Evolutionary conservation across 805 yeast species (phyloP).

Genomic region (Soucietia sequanensis): DNA sequence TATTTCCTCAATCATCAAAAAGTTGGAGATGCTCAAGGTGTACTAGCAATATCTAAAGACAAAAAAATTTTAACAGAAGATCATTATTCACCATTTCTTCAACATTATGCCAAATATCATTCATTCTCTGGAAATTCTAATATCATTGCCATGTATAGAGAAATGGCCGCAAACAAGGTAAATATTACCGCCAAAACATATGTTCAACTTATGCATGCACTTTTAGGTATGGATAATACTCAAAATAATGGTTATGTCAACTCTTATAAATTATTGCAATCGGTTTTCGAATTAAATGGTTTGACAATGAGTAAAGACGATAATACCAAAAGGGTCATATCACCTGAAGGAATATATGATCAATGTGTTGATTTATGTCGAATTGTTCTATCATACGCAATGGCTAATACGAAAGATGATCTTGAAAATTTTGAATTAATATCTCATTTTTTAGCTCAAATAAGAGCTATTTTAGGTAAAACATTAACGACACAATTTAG

Average conservation of each 20-base stretch:
- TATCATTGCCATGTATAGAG: constrained; percentile 29
- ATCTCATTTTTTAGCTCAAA: constrained; percentile 27
- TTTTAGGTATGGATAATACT: constrained; percentile 16
- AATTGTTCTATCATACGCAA: constrained; percentile 24
- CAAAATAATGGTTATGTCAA: constrained; percentile 11
- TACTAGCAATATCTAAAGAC: constrained; percentile 15
- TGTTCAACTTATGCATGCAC: constrained; percentile 28
- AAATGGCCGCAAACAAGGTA: constrained; percentile 29
- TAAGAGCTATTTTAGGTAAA: constrained; percentile 19
- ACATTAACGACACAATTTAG: constrained; percentile 21
- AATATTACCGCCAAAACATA: constrained; percentile 27
- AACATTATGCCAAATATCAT: constrained; percentile 14
- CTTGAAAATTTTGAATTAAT: constrained; percentile 21
- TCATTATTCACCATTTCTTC: constrained; percentile 30
- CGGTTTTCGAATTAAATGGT: constrained; percentile 33
- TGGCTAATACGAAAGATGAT: constrained; percentile 12
- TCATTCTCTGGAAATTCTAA: constrained; percentile 19
- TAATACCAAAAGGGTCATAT: constrained; percentile 3
- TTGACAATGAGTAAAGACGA: constrained; percentile 12
- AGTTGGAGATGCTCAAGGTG: constrained; percentile 18
- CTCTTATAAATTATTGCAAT: constrained; percentile 18
- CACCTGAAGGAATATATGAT: constrained; percentile 1
- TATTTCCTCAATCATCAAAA: constrained; percentile 15
- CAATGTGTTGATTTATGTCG: constrained; percentile 21
- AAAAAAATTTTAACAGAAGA: constrained; percentile 19